Percentiles rank a stretch among this genome's conserved stretches.
These are phyloP conservation scores for Circinella minor DNA, from an alignment of 371 early-diverging fungal genomes.

Conservation along the genomic window DNA sequence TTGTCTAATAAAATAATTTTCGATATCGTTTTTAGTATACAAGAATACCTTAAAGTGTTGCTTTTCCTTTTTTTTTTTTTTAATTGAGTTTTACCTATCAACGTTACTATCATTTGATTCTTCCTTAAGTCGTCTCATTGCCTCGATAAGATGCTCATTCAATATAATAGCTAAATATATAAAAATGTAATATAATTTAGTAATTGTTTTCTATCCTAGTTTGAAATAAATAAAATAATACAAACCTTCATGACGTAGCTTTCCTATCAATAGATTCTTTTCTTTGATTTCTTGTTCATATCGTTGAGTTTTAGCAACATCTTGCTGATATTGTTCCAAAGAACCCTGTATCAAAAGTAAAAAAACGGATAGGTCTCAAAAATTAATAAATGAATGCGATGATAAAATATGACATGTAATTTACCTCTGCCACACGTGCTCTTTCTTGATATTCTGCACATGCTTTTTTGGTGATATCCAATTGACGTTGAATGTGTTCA, in stretches of 20 bases:
- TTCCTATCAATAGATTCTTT: slow-evolving; percentile 76
- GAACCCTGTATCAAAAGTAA: slow-evolving; percentile 25
- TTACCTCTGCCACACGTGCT: slow-evolving; percentile 66
- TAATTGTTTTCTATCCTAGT: no score
- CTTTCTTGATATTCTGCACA: slow-evolving; percentile 65
- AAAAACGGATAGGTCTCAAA: no score
- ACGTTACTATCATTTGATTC: slow-evolving; percentile 80
- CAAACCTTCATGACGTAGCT: slow-evolving; percentile 76
- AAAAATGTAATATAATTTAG: not conserved
- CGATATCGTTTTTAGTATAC: no score
- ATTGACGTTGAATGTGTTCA: slow-evolving; percentile 67
- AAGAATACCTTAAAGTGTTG: no score
- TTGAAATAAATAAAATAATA: no score
- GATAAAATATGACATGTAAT: no score
- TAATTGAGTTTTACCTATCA: slow-evolving; percentile 59
- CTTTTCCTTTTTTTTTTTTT: no score
- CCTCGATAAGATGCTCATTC: slow-evolving; percentile 84
- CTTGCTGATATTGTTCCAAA: slow-evolving; percentile 61
- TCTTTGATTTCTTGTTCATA: slow-evolving; percentile 78
- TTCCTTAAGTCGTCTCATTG: slow-evolving; percentile 83
- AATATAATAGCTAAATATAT: slow-evolving; percentile 67
- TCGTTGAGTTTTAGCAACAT: slow-evolving; percentile 63
- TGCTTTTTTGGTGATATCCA: slow-evolving; percentile 53
- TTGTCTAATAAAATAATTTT: slow-evolving; percentile 56
- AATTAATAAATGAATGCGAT: no score